phyloP scores from a whole-genome alignment of 1,139 yeast genomes.

The Suhomyces panamericanus region DNA sequence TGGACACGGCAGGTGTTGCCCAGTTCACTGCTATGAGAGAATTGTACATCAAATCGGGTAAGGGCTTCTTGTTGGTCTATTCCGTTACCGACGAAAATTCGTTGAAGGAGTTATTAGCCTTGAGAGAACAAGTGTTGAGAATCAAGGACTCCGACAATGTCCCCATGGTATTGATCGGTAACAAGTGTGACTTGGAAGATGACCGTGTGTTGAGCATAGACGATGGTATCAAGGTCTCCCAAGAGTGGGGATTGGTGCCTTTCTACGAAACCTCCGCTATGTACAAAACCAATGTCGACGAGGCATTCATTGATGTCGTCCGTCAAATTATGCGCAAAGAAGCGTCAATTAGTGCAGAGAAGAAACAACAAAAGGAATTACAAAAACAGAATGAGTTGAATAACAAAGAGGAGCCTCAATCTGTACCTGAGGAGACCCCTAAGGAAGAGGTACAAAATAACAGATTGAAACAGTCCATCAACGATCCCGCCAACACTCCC shows the following conservation, averaged over 20 bases:
- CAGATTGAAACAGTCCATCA: constrained; percentile 18
- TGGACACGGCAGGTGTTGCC: constrained; percentile 55
- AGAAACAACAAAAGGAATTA: constrained; percentile 46
- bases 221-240: constrained; percentile 81
- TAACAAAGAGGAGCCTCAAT: constrained; percentile 6
- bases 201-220: constrained; percentile 76
- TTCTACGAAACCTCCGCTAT: constrained; percentile 95
- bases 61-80: constrained; percentile 65
- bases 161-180: constrained; percentile 87
- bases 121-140: constrained; percentile 84
- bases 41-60: constrained; percentile 56
- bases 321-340: constrained; percentile 80
- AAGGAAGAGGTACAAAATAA: constrained; percentile 12
- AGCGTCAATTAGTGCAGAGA: constrained; percentile 49
- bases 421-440: constrained; percentile 2
- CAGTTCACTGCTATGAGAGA: constrained; percentile 61
- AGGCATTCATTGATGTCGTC: constrained; percentile 86
- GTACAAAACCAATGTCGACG: constrained; percentile 85
- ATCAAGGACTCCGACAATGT: constrained; percentile 79
- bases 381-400: constrained; percentile 29
- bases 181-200: constrained; percentile 76
- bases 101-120: constrained; percentile 74
- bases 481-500: constrained; percentile 14
- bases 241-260: constrained; percentile 84
- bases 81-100: constrained; percentile 88